These are phyloP conservation scores for Magnusiomyces tetraspermus DNA, from an alignment of 1,139 yeast genomes.

Conservation along the genomic window DNA sequence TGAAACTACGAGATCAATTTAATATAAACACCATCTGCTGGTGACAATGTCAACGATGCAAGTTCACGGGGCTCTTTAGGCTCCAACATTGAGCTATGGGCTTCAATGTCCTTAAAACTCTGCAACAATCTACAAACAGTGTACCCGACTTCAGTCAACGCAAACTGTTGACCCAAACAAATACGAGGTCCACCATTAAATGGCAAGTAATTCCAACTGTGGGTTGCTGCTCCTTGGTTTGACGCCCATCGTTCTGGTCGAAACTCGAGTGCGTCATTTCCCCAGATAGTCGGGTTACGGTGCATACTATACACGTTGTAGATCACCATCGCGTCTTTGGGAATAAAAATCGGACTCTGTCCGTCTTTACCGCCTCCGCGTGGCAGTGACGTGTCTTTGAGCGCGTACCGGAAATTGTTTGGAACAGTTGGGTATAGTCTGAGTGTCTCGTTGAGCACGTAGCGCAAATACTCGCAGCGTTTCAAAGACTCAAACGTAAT, in stretches of 20 bases:
- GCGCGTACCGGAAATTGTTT: conserved; percentile 22
- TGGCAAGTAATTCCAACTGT: conserved; percentile 30
- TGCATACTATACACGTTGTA: conserved; percentile 42
- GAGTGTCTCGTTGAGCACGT: conserved; percentile 24
- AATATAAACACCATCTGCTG: not conserved
- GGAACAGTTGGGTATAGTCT: conserved; percentile 27
- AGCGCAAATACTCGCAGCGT: conserved; percentile 27
- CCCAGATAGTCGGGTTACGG: conserved; percentile 38
- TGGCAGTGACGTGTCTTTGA: conserved; percentile 37
- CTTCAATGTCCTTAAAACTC: conserved; percentile 20
- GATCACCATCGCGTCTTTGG: conserved; percentile 40
- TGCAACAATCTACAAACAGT: conserved; percentile 40
- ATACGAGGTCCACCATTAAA: conserved; percentile 55
- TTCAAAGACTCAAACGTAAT: conserved; percentile 41
- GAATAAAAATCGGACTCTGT: conserved; percentile 37
- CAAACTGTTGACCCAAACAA: conserved; percentile 52
- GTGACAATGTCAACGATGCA: not conserved
- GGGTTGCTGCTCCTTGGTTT: conserved; percentile 18
- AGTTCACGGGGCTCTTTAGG: not conserved
- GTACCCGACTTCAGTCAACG: conserved; percentile 47
- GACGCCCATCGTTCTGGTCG: conserved; percentile 45
- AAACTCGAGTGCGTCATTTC: conserved; percentile 41
- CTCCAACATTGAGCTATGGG: not conserved
- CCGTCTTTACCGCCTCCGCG: conserved; percentile 43
- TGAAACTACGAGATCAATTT: not conserved